Percentiles rank a stretch among this genome's conserved stretches.
Evolutionary conservation across 2,329 filamentous ascomycete genomes (phyloP).

Genomic region (Gnomoniopsis smithogilvyi): DNA sequence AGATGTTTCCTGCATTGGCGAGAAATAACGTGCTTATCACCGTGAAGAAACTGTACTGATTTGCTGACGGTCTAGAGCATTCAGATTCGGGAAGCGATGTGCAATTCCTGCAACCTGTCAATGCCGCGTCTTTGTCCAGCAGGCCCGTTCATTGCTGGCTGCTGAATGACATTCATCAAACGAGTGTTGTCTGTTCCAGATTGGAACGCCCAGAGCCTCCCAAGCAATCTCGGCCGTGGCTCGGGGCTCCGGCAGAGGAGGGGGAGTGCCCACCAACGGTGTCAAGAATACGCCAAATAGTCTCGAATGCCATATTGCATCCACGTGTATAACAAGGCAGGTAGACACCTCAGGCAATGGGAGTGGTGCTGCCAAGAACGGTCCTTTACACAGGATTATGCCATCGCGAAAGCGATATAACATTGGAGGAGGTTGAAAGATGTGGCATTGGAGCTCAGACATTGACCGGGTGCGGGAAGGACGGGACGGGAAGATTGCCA

Average conservation of each 20-base stretch:
- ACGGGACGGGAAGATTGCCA: not conserved
- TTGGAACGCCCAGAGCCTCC: no score
- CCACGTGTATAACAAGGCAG: no score
- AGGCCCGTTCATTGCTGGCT: not conserved
- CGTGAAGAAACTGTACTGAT: not conserved
- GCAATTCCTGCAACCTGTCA: not conserved
- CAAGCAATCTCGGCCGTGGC: no score
- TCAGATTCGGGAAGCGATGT: not conserved
- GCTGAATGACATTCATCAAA: no score
- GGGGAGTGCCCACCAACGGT: no score
- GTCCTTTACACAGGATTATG: not conserved
- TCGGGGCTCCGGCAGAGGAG: no score
- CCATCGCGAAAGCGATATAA: not conserved
- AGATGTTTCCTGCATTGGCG: slow-evolving; percentile 9
- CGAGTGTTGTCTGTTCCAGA: no score
- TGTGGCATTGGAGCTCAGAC: no score
- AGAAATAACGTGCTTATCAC: slow-evolving; percentile 4
- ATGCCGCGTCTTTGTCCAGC: not conserved
- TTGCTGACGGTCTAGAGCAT: not conserved
- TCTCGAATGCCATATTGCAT: no score
- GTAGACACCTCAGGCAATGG: no score
- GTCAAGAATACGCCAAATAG: no score
- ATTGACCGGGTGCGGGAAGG: not conserved
- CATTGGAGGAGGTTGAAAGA: not conserved
- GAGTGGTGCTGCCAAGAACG: no score